Percentiles rank a stretch among this genome's conserved stretches.
Evolutionary conservation across 2,329 filamentous ascomycete genomes (phyloP).

Genomic region (Penicillium psychrosexuale): DNA sequence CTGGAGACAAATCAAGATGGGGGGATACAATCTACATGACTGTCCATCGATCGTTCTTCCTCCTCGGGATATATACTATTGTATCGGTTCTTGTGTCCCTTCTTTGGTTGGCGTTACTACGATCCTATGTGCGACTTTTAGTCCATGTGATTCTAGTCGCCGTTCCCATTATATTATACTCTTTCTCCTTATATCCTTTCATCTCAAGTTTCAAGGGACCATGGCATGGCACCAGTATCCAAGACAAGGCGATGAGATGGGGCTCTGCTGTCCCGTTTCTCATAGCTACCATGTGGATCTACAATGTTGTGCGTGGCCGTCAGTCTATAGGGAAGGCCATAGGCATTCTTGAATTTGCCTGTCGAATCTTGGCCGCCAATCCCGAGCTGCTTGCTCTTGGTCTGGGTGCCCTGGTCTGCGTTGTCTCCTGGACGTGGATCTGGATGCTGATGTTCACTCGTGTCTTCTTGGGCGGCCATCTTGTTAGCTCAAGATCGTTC

Average conservation of each 20-base stretch:
- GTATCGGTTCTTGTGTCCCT: slow-evolving; percentile 86
- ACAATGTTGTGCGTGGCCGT: slow-evolving; percentile 75
- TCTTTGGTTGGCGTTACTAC: slow-evolving; percentile 82
- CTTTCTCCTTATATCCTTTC: slow-evolving; percentile 88
- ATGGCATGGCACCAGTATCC: slow-evolving; percentile 71
- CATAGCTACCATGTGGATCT: slow-evolving; percentile 74
- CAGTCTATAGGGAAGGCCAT: slow-evolving; percentile 78
- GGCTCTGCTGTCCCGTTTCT: slow-evolving; percentile 72
- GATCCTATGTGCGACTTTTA: slow-evolving; percentile 82
- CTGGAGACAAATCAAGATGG: slow-evolving; percentile 62
- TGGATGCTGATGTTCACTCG: slow-evolving; percentile 97
- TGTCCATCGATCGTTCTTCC: slow-evolving; percentile 78
- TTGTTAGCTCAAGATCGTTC: slow-evolving; percentile 62
- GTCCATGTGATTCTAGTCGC: slow-evolving; percentile 77
- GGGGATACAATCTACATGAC: slow-evolving; percentile 95
- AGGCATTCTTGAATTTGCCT: slow-evolving; percentile 87
- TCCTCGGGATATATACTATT: slow-evolving; percentile 85
- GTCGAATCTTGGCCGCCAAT: slow-evolving; percentile 80
- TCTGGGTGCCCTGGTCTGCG: slow-evolving; percentile 68
- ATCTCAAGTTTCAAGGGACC: slow-evolving; percentile 81
- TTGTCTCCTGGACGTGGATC: slow-evolving; percentile 88
- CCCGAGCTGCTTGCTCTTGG: slow-evolving; percentile 80
- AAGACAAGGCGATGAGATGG: slow-evolving; percentile 88
- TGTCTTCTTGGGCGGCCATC: slow-evolving; percentile 88
- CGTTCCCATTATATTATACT: slow-evolving; percentile 80